These are phyloP conservation scores for Linnemannia schmuckeri DNA, from an alignment of 192 early-diverging fungal species.

Conservation along the genomic window DNA sequence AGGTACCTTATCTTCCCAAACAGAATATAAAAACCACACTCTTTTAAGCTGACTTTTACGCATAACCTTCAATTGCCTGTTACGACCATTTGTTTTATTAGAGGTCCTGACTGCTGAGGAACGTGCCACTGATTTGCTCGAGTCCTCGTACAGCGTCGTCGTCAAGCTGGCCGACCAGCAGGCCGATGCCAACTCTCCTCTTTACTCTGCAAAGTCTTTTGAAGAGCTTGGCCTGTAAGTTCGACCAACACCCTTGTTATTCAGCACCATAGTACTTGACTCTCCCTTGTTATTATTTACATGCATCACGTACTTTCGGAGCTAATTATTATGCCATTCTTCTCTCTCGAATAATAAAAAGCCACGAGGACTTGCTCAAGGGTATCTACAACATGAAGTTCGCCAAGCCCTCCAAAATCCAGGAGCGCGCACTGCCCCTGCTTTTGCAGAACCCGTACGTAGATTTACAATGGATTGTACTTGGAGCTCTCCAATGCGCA, in stretches of 20 bases:
- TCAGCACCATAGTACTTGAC: not conserved
- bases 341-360: slow-evolving; percentile 30
- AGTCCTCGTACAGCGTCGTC: slow-evolving; percentile 63
- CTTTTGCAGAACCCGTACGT: slow-evolving; percentile 85
- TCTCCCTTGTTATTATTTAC: not conserved
- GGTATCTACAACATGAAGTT: slow-evolving; percentile 96
- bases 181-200: slow-evolving; percentile 79
- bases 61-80: not conserved
- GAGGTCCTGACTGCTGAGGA: slow-evolving; percentile 39
- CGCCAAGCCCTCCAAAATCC: slow-evolving; percentile 94
- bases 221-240: slow-evolving; percentile 79
- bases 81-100: not conserved
- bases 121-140: slow-evolving; percentile 56
- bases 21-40: not conserved
- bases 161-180: slow-evolving; percentile 70
- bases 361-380: slow-evolving; percentile 84
- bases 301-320: not conserved
- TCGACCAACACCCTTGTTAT: not conserved
- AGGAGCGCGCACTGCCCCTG: slow-evolving; percentile 93
- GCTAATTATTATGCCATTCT: not conserved
- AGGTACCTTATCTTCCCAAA: not conserved
- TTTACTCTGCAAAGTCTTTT: slow-evolving; percentile 86
- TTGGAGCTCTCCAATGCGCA: not conserved
- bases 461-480: not conserved
- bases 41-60: not conserved